Evolutionary conservation across 257 asterid species (phyloP), one percentile per base, ranked within the genome.

Genomic region (Solanum medicagineum): DNA sequence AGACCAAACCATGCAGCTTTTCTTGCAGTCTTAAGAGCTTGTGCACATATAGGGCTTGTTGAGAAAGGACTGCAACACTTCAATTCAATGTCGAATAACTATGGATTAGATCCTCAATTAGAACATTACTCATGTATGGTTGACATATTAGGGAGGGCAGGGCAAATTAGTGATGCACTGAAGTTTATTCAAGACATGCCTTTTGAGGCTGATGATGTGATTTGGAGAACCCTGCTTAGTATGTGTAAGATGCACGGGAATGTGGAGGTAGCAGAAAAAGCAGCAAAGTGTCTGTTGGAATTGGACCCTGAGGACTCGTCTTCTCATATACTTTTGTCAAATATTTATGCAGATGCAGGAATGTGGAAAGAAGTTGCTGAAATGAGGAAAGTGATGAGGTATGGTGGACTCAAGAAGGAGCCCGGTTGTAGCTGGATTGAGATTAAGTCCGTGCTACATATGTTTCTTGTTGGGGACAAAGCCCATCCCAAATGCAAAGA

Each of bases 401-500:
- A 80, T 5, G 32, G 96, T 19, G 51, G 94, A 88, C 85, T 95
- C 83, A 94, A 89, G 62, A 95, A 94, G 77, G 98, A 94, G 86
- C 98, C 98, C 1, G 99, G 99, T 7, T 94, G 98, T 88, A 95
- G 98, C 90, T 93, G 98, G 99, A 88, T 93, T 53, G 98, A 94
- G 93, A 80, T 93, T n/a, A 93, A 90, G 83, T 90, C 98, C 42
- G 98, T 92, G 84, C 93, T 94, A 68, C 96, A 94, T 49, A 93
- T 92, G 98, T 94, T 95, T 88, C 94, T 94, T 89, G 95, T 90
- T 42, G 94, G 94, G 54, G 98, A 95, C 73, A 94, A 92, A 92
- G 94, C 97, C 70, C 99, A 95, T 91, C 97, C 97, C 8, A 90
- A 92, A 84, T 91, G 93, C 84, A 85, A 65, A 16, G 94, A 93